phyloP scores from a whole-genome alignment of 192 early-diverging fungal species.

The Chytriomyces confervae region DNA sequence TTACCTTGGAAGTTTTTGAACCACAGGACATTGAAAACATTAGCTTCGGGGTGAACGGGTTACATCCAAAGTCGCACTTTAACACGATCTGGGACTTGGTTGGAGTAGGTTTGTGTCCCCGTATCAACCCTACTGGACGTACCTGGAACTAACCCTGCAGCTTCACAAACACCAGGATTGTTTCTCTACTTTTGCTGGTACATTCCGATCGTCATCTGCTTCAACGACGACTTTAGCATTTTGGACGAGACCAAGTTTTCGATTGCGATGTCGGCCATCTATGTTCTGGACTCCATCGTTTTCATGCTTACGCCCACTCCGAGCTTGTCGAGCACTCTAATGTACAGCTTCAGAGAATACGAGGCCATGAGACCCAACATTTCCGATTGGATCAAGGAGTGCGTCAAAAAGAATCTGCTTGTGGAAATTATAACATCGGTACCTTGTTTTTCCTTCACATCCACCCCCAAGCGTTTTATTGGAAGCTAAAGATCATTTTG shows the following conservation, averaged over 20 bases:
- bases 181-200: not conserved
- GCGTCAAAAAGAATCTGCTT: too few relatives aligned
- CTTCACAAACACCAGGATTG: too few relatives aligned
- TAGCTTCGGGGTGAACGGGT: not conserved
- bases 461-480: too few relatives aligned
- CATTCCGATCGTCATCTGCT: slow-evolving; percentile 17
- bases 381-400: not conserved
- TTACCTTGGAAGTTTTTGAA: slow-evolving; percentile 5
- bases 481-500: too few relatives aligned
- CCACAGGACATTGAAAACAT: slow-evolving; percentile 6
- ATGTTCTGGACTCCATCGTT: not conserved
- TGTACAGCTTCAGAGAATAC: slow-evolving; percentile 22
- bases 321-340: not conserved
- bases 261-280: not conserved
- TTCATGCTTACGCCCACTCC: not conserved
- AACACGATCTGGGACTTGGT: slow-evolving; percentile 17
- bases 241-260: not conserved
- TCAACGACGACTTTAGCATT: not conserved
- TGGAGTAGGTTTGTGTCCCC: not conserved
- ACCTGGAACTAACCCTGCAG: too few relatives aligned
- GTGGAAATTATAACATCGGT: too few relatives aligned
- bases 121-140: too few relatives aligned
- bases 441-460: too few relatives aligned
- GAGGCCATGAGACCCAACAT: slow-evolving; percentile 14
- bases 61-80: slow-evolving; percentile 22